Evolutionary conservation across 768 basidiomycete genomes (phyloP), one percentile per base, ranked within the genome.

Genomic region (Rhodosporidiobolus odoratus): DNA sequence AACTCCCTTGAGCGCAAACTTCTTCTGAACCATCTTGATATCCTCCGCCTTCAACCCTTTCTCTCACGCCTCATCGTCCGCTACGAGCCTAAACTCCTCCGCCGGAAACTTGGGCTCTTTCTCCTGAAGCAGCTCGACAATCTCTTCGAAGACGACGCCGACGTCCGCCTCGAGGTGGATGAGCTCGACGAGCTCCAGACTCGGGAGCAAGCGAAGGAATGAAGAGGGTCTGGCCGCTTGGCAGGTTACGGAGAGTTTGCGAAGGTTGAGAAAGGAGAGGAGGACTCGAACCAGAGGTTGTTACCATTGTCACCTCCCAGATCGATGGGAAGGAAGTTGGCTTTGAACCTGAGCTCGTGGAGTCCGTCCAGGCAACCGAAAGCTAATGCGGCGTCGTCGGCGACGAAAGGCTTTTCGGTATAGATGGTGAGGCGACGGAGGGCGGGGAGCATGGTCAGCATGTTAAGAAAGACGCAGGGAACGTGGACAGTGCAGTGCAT

Each of bases 261-360:
- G 38, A 9, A 58, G 57, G 12, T n/a, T 40, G 2, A n/a, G 13
- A 27, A 40, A 58, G 37, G 23, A n/a, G 2, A 40, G 57, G 38
- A 58, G 37, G 38, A 58, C 37, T 58, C 30, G 25, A 58, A 40
- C 57, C 57, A 58, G 37, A 58, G 27, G 57, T 58, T 58, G 57
- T 27, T 54, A 17, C 53, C 53, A 3, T 6, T 7, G 32, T 34
- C 15, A 13, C 53, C 12, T 3, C 32, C 32, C 32, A 17, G 16
- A 25, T 41, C 23, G 27, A 30, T 9, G 27, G 52, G 6, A 9
- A 21, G 57, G 30, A 58, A 21, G 57, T 58, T 58, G 25, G 38
- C 25, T 40, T 58, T 40, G 38, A 58, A 23, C 12, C 57, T 37
- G 3, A 58, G 38, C 30, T 58, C 38, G 16, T 58, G 37, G n/a